Percentiles rank a stretch among this genome's conserved stretches.
Conservation (phyloP, 441 rosid genomes). For the Erysimum cheiri region DNA sequence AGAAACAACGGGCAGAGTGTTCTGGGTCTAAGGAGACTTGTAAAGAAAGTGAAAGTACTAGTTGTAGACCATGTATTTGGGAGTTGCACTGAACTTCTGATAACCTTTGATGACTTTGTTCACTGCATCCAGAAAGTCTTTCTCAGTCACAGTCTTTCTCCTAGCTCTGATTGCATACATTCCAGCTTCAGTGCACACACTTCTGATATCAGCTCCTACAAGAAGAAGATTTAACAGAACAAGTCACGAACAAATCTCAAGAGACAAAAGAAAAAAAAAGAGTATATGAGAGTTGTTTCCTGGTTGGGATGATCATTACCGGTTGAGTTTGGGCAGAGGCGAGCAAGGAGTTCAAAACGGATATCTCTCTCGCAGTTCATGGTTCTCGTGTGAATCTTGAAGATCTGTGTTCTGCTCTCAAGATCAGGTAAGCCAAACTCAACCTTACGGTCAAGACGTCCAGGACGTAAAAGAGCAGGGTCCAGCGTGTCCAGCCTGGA, state of each 20-base stretch:
- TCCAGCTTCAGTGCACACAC: too few relatives aligned
- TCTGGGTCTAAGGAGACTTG: too few relatives aligned
- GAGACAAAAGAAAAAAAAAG: not conserved
- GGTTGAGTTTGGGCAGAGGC: slow-evolving; percentile 95
- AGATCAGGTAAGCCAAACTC: slow-evolving; percentile 66
- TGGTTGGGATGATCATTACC: slow-evolving; percentile 48
- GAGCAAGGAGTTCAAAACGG: slow-evolving; percentile 90
- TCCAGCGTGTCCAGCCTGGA: not conserved
- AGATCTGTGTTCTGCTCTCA: slow-evolving; percentile 89
- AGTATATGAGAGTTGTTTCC: not conserved
- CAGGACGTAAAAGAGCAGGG: too few relatives aligned
- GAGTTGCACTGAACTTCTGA: slow-evolving; percentile 92
- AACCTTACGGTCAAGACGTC: too few relatives aligned
- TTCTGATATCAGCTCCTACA: too few relatives aligned
- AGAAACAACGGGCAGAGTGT: too few relatives aligned
- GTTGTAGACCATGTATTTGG: slow-evolving; percentile 83
- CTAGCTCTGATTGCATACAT: slow-evolving; percentile 68
- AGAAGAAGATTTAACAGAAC: not conserved
- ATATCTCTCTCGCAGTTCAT: slow-evolving; percentile 95
- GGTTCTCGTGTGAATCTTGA: slow-evolving; percentile 93
- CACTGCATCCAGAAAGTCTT: slow-evolving; percentile 92
- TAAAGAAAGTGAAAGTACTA: too few relatives aligned
- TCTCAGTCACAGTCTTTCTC: slow-evolving; percentile 89
- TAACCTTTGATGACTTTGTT: slow-evolving; percentile 93
- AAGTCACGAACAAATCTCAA: not conserved